Base-by-base conservation (phyloP, 2,329 filamentous ascomycete species). In the Talaromyces verruculosus region DNA sequence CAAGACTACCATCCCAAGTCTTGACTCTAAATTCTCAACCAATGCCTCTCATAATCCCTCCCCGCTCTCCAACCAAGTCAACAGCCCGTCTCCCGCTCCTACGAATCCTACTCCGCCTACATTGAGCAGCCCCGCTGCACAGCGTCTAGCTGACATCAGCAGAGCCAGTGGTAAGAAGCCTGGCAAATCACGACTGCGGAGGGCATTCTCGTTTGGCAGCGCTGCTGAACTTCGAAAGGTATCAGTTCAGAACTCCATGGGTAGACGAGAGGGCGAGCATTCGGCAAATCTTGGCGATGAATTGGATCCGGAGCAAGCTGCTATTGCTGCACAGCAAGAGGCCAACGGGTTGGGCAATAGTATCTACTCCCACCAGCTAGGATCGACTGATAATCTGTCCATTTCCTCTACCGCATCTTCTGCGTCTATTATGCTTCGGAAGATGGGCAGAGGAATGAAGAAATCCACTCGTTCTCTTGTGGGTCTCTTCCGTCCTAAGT, bases 361-460 rank as follows among this genome's bases (percentile, higher is more conserved):
- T 75, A 99, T 99, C 71, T 99, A 99, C 76, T 91, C 91, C 28
- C 71, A 74, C 66, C 90, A 90, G 69, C 87, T 89, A 17, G 91
- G 92, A 15, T 99, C 95, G 4, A 98, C 92, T 0, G 95, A 99
- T 78, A 98, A 98, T 71, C 80, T 99, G 53, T 83, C 81, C 4
- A 79, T 83, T 22, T 82, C 80, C 1, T 82, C 81, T 1, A 82
- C 81, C 5, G 80, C 80, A 25, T 82, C 81, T 0, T 83, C 81
- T 7, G 80, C 81, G 4, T 83, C 80, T 15, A 78, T 83, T 61
- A 83, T 83, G 81, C 77, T 99, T 70, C 89, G 95, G 63, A 99
- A 99, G 82, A 99, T 99, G 95, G 95, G 95, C 65, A 92, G 93
- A 70, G 93, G 94, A n/a, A 91, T 98, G 88, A 98, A 97, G 85